phyloP scores from a whole-genome alignment of 2,329 filamentous ascomycete genomes.

The Xylaria sp. region DNA sequence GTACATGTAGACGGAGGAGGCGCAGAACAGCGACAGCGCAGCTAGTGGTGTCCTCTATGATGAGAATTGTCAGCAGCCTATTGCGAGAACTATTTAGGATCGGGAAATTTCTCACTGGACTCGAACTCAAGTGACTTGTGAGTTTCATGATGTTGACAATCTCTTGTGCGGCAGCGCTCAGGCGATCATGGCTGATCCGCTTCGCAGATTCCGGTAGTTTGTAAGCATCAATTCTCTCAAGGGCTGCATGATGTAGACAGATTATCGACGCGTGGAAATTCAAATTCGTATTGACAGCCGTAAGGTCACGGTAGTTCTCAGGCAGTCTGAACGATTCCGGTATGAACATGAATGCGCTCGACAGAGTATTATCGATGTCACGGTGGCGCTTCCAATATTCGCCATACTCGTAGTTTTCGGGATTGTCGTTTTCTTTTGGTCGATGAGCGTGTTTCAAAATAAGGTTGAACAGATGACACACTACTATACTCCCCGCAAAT shows the following conservation, averaged over 20 bases:
- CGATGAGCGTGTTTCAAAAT: conserved; percentile 85
- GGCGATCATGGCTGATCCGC: conserved; percentile 75
- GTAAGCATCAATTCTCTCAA: conserved; percentile 82
- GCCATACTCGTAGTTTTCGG: conserved; percentile 78
- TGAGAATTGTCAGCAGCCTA: conserved; percentile 25
- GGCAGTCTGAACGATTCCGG: conserved; percentile 80
- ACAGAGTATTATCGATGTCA: conserved; percentile 80
- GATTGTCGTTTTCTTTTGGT: conserved; percentile 73
- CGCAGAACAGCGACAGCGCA: conserved; percentile 85
- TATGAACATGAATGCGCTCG: conserved; percentile 80
- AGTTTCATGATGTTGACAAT: conserved; percentile 85
- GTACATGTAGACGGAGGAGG: conserved; percentile 84
- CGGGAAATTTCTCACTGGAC: conserved; percentile 64
- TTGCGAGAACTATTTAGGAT: background rate
- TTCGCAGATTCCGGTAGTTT: conserved; percentile 72
- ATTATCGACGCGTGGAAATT: conserved; percentile 89
- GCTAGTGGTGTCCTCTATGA: conserved; percentile 78
- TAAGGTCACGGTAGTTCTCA: conserved; percentile 71
- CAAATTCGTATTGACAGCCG: conserved; percentile 85
- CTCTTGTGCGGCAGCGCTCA: conserved; percentile 83
- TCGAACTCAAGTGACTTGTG: conserved; percentile 75
- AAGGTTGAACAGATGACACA: conserved; percentile 81
- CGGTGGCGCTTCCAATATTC: conserved; percentile 89
- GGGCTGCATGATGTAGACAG: conserved; percentile 87
- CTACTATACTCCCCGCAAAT: conserved; percentile 77